Conservation (phyloP, 2,329 filamentous ascomycete genomes). For the Mycogone perniciosa region DNA sequence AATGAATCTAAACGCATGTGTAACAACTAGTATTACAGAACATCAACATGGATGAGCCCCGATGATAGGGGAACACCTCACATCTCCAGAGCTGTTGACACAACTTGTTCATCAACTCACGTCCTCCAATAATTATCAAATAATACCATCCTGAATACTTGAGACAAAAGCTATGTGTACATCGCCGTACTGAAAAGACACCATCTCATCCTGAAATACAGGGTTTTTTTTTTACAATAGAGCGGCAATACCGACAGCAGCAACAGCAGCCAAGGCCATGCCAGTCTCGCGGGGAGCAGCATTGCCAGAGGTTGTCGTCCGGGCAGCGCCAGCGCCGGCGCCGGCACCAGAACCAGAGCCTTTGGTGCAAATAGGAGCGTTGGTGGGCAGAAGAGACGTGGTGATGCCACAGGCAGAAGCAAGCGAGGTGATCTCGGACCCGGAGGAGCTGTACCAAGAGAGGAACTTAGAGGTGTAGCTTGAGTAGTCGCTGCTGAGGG, state of each 20-base stretch:
- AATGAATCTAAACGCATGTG: no score
- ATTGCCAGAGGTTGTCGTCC: not conserved
- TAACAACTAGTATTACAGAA: no score
- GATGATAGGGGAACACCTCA: no score
- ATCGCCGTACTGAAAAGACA: no score
- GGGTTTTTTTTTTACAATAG: slow-evolving; percentile 20
- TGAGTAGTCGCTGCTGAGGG: slow-evolving; percentile 25
- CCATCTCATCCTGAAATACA: not conserved
- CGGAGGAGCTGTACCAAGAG: slow-evolving; percentile 26
- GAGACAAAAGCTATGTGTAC: no score
- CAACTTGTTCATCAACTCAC: no score
- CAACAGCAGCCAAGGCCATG: slow-evolving; percentile 25
- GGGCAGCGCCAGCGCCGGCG: slow-evolving; percentile 3
- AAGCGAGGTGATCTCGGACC: slow-evolving; percentile 21
- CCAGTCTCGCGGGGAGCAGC: slow-evolving; percentile 20
- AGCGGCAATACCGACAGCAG: slow-evolving; percentile 24
- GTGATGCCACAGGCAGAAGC: slow-evolving; percentile 22
- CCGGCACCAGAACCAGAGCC: slow-evolving; percentile 6
- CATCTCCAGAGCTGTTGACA: no score
- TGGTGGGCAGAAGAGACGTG: slow-evolving; percentile 14
- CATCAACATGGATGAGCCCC: no score
- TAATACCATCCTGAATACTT: no score
- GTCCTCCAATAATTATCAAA: no score
- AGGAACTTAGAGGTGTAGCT: slow-evolving; percentile 26
- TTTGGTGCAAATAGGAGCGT: slow-evolving; percentile 5